These are phyloP conservation scores for Mycena sp. DNA, from an alignment of 1,284 basidiomycete genomes.

Conservation along the genomic window DNA sequence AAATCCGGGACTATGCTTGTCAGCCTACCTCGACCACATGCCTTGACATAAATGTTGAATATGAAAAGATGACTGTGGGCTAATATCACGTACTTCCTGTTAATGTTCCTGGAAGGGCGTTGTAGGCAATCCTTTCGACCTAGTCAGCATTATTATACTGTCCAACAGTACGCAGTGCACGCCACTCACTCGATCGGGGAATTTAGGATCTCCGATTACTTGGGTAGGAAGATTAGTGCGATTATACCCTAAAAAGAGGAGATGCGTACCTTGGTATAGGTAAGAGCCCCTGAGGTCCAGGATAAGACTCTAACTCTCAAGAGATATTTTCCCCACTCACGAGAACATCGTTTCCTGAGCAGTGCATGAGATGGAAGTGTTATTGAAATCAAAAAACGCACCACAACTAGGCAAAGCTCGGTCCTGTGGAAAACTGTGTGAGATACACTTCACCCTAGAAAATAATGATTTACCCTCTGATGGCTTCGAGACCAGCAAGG, in stretches of 20 bases:
- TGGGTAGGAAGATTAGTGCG: too few species aligned
- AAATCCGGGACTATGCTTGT: not conserved
- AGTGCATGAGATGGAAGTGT: not conserved
- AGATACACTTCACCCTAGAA: not conserved
- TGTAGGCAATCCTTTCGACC: slow-evolving; percentile 55
- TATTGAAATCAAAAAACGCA: not conserved
- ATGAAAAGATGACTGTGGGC: not conserved
- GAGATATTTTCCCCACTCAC: too few species aligned
- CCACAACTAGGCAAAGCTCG: slow-evolving; percentile 17
- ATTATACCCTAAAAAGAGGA: too few species aligned
- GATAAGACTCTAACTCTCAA: too few species aligned
- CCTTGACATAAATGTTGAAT: slow-evolving; percentile 40
- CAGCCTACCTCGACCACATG: slow-evolving; percentile 56
- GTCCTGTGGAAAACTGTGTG: slow-evolving; percentile 23
- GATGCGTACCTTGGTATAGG: too few species aligned
- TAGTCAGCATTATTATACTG: not conserved
- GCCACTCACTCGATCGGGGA: slow-evolving; percentile 56
- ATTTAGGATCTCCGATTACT: slow-evolving; percentile 65
- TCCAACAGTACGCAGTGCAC: not conserved
- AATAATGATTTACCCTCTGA: slow-evolving; percentile 56
- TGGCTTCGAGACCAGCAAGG: slow-evolving; percentile 62
- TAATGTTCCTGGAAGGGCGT: slow-evolving; percentile 63
- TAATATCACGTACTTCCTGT: slow-evolving; percentile 53
- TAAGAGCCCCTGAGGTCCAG: slow-evolving; percentile 50
- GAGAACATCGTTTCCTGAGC: slow-evolving; percentile 39